Base-by-base conservation (phyloP, 1,139 yeast species). In the Lodderomyces elongisporus region DNA sequence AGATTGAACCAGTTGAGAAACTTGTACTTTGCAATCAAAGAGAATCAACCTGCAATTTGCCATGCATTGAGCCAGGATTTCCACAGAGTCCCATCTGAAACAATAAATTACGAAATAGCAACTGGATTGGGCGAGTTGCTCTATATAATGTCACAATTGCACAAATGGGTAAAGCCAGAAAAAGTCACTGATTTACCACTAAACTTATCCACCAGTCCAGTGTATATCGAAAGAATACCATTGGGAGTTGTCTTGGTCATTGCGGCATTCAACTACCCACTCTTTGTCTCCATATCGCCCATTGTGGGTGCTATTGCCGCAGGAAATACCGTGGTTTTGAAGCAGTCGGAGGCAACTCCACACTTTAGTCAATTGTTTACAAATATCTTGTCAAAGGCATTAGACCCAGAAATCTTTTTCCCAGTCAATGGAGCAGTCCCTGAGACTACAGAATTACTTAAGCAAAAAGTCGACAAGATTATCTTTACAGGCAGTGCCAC, bases 181-280 rank as follows among this genome's bases (percentile, higher is more conserved):
- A 45, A 54, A 5, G 67, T 76, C 6, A 49, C 55, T 12, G 67
- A 62, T 37, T 46, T 64, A 26, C 77, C 85, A 2, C 41, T 57
- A 58, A 40, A 61, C 62, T 38, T 75, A 62, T 48, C 63, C 30
- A 60, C 74, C 14, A 60, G 73, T 32, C 64, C 66, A 1, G 70
- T 77, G 3, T 62, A 62, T 31, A 58, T 83, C 31, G 83, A 81
- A 47, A 71, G 70, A 43, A 75, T 76, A 31, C 91, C 97, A 1
- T 55, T 77, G 40, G 96, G 97, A 2, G 72, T 77, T 4, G 82
- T 84, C 2, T 67, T 88, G 43, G 66, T 89, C 34, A 77, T 88
- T 37, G 62, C 87, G 1, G 95, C 97, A 0, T 88, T 84, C 73
- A 89, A 89, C 60, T 89, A 82, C 54, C 97, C 97, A 1, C 55